Percentiles rank a stretch among this genome's conserved stretches.
These are phyloP conservation scores for Dillenia suffruticosa DNA, from an alignment of 164 flowering plant genomes.

Conservation along the genomic window DNA sequence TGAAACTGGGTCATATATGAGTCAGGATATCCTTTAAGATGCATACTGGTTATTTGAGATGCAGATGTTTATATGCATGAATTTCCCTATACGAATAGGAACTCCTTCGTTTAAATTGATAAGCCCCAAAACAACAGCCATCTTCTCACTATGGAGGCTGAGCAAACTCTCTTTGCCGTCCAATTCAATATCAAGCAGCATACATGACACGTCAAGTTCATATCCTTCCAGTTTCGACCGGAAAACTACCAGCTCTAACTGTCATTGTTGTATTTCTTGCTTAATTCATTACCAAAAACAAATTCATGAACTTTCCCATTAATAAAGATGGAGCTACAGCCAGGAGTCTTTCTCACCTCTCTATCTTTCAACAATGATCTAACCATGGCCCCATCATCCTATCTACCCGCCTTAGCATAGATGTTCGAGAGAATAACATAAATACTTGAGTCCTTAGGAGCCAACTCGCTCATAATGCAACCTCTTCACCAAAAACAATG, in stretches of 20 bases:
- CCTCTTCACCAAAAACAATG: constrained; percentile 13
- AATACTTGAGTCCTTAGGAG: constrained; percentile 18
- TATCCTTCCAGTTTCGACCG: constrained; percentile 23
- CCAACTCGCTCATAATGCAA: constrained; percentile 16
- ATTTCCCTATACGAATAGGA: constrained; percentile 15
- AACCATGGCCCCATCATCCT: constrained; percentile 17
- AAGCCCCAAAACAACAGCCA: constrained; percentile 26
- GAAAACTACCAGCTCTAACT: constrained; percentile 15
- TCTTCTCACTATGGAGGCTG: constrained; percentile 22
- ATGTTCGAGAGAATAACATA: constrained; percentile 24
- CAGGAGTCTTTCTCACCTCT: constrained; percentile 24
- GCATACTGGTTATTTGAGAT: too few species aligned
- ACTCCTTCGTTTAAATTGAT: constrained; percentile 7
- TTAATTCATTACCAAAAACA: constrained; percentile 15
- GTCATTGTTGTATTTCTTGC: neutral
- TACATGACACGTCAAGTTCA: constrained; percentile 19
- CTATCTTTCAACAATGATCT: constrained; percentile 20
- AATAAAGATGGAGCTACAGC: constrained; percentile 18
- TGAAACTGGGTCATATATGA: too few species aligned
- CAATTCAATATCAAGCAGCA: constrained; percentile 23
- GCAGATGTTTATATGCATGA: too few species aligned
- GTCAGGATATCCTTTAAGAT: too few species aligned
- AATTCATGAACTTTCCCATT: constrained; percentile 14
- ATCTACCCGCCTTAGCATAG: constrained; percentile 21
- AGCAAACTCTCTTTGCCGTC: constrained; percentile 17